Base-by-base conservation (phyloP, 257 asterid genomes). In the Solanum okadae region DNA sequence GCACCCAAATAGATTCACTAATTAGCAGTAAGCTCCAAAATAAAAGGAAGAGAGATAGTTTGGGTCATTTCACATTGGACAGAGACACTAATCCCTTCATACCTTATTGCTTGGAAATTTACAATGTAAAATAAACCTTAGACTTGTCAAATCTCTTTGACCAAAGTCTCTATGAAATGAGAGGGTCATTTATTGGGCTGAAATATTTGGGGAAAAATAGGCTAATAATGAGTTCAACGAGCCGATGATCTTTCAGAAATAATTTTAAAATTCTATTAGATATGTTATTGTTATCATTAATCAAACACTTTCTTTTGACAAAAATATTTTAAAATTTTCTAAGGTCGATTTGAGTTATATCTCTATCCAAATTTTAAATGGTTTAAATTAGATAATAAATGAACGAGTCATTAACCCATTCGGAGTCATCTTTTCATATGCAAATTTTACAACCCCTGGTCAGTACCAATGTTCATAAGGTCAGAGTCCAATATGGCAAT, bases 31-130 rank as follows among this genome's bases (percentile, higher is more conserved):
- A 20, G 49, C 29, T 73, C 18, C 81, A 18, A 73, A 20, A 72
- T 33, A 8, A 18, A 72, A 33, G 97, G 98, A 76, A 92, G 94
- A 4, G 96, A 90, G 23, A 52, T 5, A 52, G 23, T 16, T 52
- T 52, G 63, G 63, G 23, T 52, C 23, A 52, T 52, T 95, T 86
- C 29, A 73, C 46, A 73, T 34, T 73, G 81, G 46, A 35, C 12
- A 20, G 29, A 33, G 40, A 52, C 46, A 83, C 72, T 5, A 27
- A 18, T 52, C 6, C 37, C 31, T 46, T 31, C 86, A 46, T 18
- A 72, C 79, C 79, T 73, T 20, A 73, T 10, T 34, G 81, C 27
- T 72, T 72, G 44, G 44, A 72, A 31, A 15, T 71, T 71, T 33
- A 34, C 46, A 9, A 33, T 35, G 27, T 18, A 73, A 35, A 73